Evolutionary conservation across 1,284 basidiomycete genomes (phyloP), one percentile per base, ranked within the genome.

Genomic region (Megacollybia platyphylla): DNA sequence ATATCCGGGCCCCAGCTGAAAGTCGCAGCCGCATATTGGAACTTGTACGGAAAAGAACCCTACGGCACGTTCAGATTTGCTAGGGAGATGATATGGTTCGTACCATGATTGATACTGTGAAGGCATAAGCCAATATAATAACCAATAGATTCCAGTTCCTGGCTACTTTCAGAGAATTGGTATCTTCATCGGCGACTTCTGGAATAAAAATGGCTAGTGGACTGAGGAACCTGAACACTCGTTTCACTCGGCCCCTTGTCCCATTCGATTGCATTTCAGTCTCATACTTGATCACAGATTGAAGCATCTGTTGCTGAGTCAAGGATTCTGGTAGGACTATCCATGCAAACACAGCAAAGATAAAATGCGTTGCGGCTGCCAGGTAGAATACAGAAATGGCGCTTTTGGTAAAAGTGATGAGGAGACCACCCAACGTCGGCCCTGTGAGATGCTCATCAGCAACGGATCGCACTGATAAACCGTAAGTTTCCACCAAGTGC

Each of bases 281-380:
- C n/a, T 57, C 51, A 44, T 73, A 65, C 36, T 63, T 62, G 3
- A 47, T 48, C 38, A 54, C 50, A 1, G 64, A 59, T 34, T 41
- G 49, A 45, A 46, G 45, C 68, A 69, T 70, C 40, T 67, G 59
- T 4, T 59, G 53, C 36, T 55, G 53, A 9, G 74, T 65, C 9
- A 90, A 68, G 0, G 86, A 87, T 58, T 92, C 88, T 0, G 89
- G 89, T 32, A 91, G 58, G 47, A 87, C 28, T 46, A 79, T 60
- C 58, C 76, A 70, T 28, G 76, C 54, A 37, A 77, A 51, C 20
- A 73, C 41, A 1, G 70, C 59, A 51, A 73, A 79, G 29, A 75
- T 5, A 11, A 65, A 17, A 46, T 83, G 76, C 2, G 71, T 46
- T 13, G 52, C 44, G 5, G 64, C 53, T 6, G 79, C 70, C 44